Conservation (phyloP, 495 filamentous ascomycete species). For the Amorphotheca resinae region DNA sequence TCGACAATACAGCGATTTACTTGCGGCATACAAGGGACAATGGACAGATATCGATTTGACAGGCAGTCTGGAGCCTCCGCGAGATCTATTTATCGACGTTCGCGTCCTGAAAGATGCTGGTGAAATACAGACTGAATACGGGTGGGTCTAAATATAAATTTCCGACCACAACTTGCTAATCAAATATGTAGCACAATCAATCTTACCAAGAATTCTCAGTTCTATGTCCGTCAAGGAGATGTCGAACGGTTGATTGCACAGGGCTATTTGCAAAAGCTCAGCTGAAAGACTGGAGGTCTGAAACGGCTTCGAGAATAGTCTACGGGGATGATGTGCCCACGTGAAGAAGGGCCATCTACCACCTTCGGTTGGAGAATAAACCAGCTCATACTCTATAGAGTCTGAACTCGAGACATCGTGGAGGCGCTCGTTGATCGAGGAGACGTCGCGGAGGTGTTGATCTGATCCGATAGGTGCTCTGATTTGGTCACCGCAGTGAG, state of each 20-base stretch:
- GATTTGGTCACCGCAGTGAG: background rate
- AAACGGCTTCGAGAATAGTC: background rate
- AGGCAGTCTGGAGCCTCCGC: conserved; percentile 85
- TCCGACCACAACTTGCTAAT: conserved; percentile 1
- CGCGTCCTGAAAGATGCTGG: conserved; percentile 93
- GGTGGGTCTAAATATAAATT: conserved; percentile 35
- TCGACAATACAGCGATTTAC: conserved; percentile 76
- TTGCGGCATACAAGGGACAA: conserved; percentile 94
- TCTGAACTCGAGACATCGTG: background rate
- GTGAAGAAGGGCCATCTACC: background rate
- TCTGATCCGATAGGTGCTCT: background rate
- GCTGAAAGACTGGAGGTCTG: conserved; percentile 41
- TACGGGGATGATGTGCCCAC: background rate
- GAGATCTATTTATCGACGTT: conserved; percentile 95
- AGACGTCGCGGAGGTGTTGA: background rate
- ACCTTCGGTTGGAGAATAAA: background rate
- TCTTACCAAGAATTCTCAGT: conserved; percentile 94
- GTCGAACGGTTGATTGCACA: conserved; percentile 91
- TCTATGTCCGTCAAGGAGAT: conserved; percentile 93
- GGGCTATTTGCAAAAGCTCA: conserved; percentile 90
- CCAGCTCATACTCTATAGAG: background rate
- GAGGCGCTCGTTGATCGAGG: background rate
- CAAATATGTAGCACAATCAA: conserved; percentile 62
- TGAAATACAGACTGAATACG: conserved; percentile 98
- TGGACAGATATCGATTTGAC: conserved; percentile 98